Conservation (phyloP, 306 rosid genomes). For the Gastrolobium bilobum region DNA sequence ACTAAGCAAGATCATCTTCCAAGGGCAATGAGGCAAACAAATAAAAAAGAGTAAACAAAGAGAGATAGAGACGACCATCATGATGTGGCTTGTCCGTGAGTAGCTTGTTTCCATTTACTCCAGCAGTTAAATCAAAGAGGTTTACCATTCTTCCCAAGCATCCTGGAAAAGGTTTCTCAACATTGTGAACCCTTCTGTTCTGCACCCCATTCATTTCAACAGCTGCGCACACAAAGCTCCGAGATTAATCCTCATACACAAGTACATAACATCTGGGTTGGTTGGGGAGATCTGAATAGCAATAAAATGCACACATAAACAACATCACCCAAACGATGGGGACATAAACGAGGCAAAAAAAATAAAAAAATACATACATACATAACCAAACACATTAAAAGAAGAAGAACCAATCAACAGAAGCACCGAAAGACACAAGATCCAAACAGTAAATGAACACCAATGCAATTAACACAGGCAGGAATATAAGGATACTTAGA, state of each 20-base stretch:
- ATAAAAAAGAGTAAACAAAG: not conserved
- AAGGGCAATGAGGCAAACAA: not conserved
- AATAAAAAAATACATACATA: not conserved
- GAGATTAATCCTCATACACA: slow-evolving; percentile 33
- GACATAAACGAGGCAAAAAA: not conserved
- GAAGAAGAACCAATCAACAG: not conserved
- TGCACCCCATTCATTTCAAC: slow-evolving; percentile 70
- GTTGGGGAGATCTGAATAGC: slow-evolving; percentile 20
- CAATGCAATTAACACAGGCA: slow-evolving; percentile 11
- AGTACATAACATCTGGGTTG: not conserved
- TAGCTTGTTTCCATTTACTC: slow-evolving; percentile 77
- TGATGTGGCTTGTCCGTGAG: slow-evolving; percentile 80
- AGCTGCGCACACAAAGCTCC: slow-evolving; percentile 52
- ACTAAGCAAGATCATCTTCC: slow-evolving; percentile 17
- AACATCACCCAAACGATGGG: not conserved
- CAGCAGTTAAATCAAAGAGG: slow-evolving; percentile 82
- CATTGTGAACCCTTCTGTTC: slow-evolving; percentile 59
- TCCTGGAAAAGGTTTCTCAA: slow-evolving; percentile 85
- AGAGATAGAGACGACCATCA: slow-evolving; percentile 67
- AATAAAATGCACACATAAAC: not conserved
- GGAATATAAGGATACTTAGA: slow-evolving; percentile 26
- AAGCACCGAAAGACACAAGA: slow-evolving; percentile 19
- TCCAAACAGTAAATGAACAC: slow-evolving; percentile 40
- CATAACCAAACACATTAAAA: not conserved
- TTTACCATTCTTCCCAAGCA: slow-evolving; percentile 96